Evolutionary conservation across 2,329 filamentous ascomycete genomes (phyloP), one percentile per base, ranked within the genome.

Genomic region (Anthostomella pinea): DNA sequence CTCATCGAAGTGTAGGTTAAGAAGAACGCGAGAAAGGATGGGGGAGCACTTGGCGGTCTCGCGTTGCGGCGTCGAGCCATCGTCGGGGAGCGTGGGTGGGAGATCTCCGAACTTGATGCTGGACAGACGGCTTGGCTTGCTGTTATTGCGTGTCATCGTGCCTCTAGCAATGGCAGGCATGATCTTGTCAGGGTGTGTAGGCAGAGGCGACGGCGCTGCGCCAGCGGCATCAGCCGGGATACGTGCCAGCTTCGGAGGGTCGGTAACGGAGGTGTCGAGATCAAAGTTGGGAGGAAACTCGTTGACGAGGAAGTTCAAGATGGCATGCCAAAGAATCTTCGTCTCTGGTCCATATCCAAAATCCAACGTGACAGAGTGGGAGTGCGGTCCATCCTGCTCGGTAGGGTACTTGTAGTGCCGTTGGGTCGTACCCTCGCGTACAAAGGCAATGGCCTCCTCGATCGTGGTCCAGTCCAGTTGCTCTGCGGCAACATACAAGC

Each of bases 101-200:
- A 83, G 64, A 46, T 87, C 82, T n/a, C 84, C 84, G 52, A 88
- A 88, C 42, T 80, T 77, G 34, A 88, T 86, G 43, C 71, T 73
- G 43, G 73, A 75, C 8, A 85, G 65, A 17, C 79, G 74, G 24
- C 72, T 70, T 33, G 77, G 60, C 34, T 63, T 68, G 6, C 54
- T 56, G 33, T 53, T 59, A 29, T 58, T 59, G 15, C 64, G 49
- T 24, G 33, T 33, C 21, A 26, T 53, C 6, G 64, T 60, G 30
- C 60, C 66, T 39, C 59, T 58, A 58, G 65, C 65, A 63, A 65
- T 64, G 16, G 54, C 45, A 18, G 57, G 54, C 4, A 43, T 30
- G 14, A 39, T 67, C 33, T 67, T 65, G 4, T 57, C n/a, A n/a
- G n/a, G n/a, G n/a, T n/a, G n/a, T n/a, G n/a, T 54, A 8, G 61